phyloP scores from a whole-genome alignment of 306 rosid genomes.

The Fagus crenata region DNA sequence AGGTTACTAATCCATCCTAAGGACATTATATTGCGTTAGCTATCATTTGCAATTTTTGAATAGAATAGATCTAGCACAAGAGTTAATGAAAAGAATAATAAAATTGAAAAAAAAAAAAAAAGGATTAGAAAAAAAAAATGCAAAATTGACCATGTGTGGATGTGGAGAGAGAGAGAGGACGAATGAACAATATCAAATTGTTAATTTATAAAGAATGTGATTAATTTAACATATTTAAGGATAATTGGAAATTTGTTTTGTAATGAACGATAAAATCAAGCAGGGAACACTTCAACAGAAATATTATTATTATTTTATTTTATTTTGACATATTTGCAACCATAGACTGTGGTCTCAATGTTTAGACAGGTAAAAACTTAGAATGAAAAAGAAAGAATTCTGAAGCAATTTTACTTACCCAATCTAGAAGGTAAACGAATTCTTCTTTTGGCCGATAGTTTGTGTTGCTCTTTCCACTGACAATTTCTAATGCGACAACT shows the following conservation, averaged over 20 bases:
- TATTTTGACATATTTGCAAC: neutral
- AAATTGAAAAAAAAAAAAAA: neutral
- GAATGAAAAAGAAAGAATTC: conserved; percentile 10
- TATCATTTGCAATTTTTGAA: neutral
- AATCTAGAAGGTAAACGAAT: conserved; percentile 88
- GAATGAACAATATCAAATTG: neutral
- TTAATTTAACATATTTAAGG: neutral
- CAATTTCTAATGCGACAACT: conserved; percentile 79
- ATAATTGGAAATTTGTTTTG: neutral
- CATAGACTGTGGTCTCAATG: neutral
- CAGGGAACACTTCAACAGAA: neutral
- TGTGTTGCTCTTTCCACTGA: conserved; percentile 94
- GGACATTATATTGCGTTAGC: neutral
- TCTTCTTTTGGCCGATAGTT: conserved; percentile 84
- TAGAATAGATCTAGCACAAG: neutral
- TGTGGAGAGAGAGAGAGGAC: neutral
- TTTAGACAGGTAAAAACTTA: neutral
- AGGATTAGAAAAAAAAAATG: neutral
- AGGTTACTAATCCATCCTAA: neutral
- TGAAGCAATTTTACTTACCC: conserved; percentile 52
- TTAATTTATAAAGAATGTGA: neutral
- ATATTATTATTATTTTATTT: neutral
- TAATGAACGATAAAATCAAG: neutral
- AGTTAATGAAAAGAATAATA: neutral
- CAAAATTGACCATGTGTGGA: neutral